Conservation (phyloP, 352 stramenopile genomes). For the Pythium rhizo-oryzae region DNA sequence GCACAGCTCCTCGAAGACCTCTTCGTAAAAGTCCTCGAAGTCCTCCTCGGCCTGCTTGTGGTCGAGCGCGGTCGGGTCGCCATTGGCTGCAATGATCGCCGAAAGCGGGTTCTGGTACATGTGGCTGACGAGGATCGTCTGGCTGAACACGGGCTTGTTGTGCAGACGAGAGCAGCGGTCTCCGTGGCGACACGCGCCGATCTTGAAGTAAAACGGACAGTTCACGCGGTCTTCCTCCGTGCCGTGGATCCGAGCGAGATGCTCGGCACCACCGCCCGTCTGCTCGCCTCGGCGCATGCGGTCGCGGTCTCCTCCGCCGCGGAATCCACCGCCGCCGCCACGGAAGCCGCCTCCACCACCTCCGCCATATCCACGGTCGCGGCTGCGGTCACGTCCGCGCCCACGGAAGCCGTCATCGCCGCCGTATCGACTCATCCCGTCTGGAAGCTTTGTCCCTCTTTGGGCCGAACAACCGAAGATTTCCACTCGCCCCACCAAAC, state of each 20-base stretch:
- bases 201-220: slow-evolving; percentile 99
- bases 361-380: slow-evolving; percentile 50
- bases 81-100: slow-evolving; percentile 89
- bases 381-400: slow-evolving; percentile 68
- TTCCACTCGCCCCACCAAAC: slow-evolving; percentile 18
- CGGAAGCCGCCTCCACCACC: slow-evolving; percentile 28
- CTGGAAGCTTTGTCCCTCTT: slow-evolving; percentile 1
- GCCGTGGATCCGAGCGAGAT: slow-evolving; percentile 97
- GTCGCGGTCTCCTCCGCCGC: slow-evolving; percentile 57
- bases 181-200: slow-evolving; percentile 98
- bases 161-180: slow-evolving; percentile 98
- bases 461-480: slow-evolving; percentile 21
- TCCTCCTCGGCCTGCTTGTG: slow-evolving; percentile 94
- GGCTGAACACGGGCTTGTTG: slow-evolving; percentile 98
- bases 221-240: slow-evolving; percentile 98
- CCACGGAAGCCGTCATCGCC: slow-evolving; percentile 69
- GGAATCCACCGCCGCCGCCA: slow-evolving; percentile 35
- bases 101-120: slow-evolving; percentile 97
- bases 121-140: slow-evolving; percentile 98
- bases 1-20: slow-evolving; percentile 98
- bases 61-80: slow-evolving; percentile 82
- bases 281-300: slow-evolving; percentile 64
- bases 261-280: slow-evolving; percentile 89
- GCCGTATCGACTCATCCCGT: slow-evolving; percentile 71
- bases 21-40: slow-evolving; percentile 97